These are phyloP conservation scores for Raffaelea albimanens DNA, from an alignment of 2,329 filamentous ascomycete species.

Conservation along the genomic window DNA sequence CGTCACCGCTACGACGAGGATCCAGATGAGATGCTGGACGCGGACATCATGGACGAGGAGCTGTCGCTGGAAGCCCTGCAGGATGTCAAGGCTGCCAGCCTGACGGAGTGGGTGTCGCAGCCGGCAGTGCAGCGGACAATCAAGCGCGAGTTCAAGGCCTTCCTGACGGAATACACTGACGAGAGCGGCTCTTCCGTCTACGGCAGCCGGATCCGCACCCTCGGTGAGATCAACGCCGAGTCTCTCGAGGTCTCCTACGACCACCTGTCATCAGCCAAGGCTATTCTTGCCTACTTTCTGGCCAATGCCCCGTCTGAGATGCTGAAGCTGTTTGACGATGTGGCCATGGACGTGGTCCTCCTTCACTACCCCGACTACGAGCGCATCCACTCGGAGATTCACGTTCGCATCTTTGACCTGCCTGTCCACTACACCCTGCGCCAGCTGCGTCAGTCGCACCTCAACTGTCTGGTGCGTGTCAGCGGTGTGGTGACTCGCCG, in stretches of 20 bases:
- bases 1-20: conserved; percentile 93
- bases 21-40: conserved; percentile 81
- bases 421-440: conserved; percentile 92
- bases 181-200: conserved; percentile 86
- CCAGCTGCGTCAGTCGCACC: conserved; percentile 86
- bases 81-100: conserved; percentile 84
- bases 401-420: conserved; percentile 91
- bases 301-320: conserved; percentile 94
- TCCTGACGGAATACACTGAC: conserved; percentile 93
- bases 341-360: conserved; percentile 91
- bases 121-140: conserved; percentile 87
- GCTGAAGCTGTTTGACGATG: conserved; percentile 90
- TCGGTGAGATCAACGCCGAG: conserved; percentile 96
- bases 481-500: conserved; percentile 91
- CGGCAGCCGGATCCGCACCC: conserved; percentile 81
- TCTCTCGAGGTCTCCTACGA: conserved; percentile 94
- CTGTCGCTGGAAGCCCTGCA: conserved; percentile 82
- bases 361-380: conserved; percentile 97
- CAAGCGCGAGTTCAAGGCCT: conserved; percentile 93
- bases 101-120: conserved; percentile 92
- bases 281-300: conserved; percentile 88
- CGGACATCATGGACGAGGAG: conserved; percentile 92
- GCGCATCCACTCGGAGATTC: conserved; percentile 93
- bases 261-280: conserved; percentile 82
- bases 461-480: conserved; percentile 92